Percentiles rank a stretch among this genome's conserved stretches.
Evolutionary conservation across 371 early-diverging fungal genomes (phyloP).

Genomic region (Circinella umbellata): DNA sequence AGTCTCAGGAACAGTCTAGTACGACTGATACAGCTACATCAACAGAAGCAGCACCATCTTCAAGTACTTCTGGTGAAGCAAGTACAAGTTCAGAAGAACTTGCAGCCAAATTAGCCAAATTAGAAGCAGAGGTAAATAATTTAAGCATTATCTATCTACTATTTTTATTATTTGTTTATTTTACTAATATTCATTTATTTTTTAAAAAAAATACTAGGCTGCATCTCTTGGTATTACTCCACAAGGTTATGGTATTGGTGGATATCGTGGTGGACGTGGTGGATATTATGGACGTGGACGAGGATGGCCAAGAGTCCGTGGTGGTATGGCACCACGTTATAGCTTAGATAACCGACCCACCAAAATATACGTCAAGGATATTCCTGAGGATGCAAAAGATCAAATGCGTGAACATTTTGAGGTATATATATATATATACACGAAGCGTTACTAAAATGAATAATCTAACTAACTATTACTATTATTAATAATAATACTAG

Average conservation of each 20-base stretch:
- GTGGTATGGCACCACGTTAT: conserved; percentile 48
- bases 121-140: conserved; percentile 68
- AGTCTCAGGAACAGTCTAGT: neutral
- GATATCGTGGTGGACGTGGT: conserved; percentile 53
- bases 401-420: conserved; percentile 66
- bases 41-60: neutral
- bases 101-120: conserved; percentile 63
- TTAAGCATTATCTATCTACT: neutral
- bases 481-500: conserved; percentile 31
- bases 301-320: conserved; percentile 57
- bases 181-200: neutral
- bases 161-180: conserved; percentile 1
- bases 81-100: conserved; percentile 23
- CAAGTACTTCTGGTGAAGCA: too few species aligned
- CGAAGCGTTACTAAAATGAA: conserved; percentile 21
- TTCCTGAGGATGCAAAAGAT: conserved; percentile 51
- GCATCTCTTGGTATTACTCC: conserved; percentile 31
- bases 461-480: neutral
- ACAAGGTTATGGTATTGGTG: conserved; percentile 22
- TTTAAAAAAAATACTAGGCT: too few species aligned
- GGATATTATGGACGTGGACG: conserved; percentile 57
- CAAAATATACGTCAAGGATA: conserved; percentile 60
- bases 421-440: conserved; percentile 46
- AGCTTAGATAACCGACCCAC: conserved; percentile 74
- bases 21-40: neutral